phyloP scores from a whole-genome alignment of 2,329 filamentous ascomycete genomes.

The Sclerotinia glacialis region DNA sequence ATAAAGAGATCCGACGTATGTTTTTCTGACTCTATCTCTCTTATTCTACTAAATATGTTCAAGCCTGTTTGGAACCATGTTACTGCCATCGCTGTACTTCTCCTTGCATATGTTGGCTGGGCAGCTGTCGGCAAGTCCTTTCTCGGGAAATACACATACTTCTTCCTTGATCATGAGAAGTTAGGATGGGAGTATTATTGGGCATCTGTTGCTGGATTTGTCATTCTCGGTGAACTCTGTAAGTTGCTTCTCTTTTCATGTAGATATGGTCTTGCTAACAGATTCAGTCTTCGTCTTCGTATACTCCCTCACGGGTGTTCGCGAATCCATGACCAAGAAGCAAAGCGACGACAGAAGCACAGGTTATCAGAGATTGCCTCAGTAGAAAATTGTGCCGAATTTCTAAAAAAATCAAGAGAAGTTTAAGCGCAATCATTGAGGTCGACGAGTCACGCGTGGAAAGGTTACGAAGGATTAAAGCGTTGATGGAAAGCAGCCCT shows the following conservation, averaged over 20 bases:
- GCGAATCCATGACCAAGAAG: slow-evolving; percentile 29
- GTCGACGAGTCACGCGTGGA: slow-evolving; percentile 4
- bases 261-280: slow-evolving; percentile 9
- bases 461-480: slow-evolving; percentile 1
- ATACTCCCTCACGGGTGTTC: slow-evolving; percentile 30
- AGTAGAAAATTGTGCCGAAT: slow-evolving; percentile 21
- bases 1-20: slow-evolving; percentile 37
- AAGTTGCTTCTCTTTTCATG: slow-evolving; percentile 21
- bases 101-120: slow-evolving; percentile 37
- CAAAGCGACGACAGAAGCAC: slow-evolving; percentile 27
- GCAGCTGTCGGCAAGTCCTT: slow-evolving; percentile 34
- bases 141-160: slow-evolving; percentile 36
- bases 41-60: slow-evolving; percentile 22
- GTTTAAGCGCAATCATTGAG: slow-evolving; percentile 1
- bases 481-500: slow-evolving; percentile 1
- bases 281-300: slow-evolving; percentile 28
- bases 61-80: slow-evolving; percentile 34
- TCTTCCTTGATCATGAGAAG: slow-evolving; percentile 37
- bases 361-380: slow-evolving; percentile 31
- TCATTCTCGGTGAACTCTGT: slow-evolving; percentile 31
- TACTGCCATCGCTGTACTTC: slow-evolving; percentile 31
- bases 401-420: background rate
- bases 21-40: slow-evolving; percentile 8
- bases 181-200: slow-evolving; percentile 35
- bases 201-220: slow-evolving; percentile 29